phyloP scores from a whole-genome alignment of 2,329 filamentous ascomycete genomes.

The Botrytis byssoidea region DNA sequence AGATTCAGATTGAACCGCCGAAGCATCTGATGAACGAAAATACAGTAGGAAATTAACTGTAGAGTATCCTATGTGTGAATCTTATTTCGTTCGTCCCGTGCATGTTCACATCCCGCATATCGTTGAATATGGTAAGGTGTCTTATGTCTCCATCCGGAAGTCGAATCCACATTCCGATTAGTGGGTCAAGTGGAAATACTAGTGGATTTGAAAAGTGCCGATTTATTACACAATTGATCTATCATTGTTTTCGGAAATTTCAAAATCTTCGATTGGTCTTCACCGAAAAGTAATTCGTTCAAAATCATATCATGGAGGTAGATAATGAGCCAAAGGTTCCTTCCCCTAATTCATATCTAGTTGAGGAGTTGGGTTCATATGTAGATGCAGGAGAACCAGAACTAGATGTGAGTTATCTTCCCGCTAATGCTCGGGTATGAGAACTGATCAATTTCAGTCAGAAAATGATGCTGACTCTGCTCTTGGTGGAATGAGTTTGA shows the following conservation, averaged over 20 bases:
- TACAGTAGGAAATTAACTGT: neutral
- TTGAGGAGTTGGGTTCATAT: constrained; percentile 11
- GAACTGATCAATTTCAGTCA: neutral
- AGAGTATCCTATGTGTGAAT: neutral
- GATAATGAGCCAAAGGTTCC: neutral
- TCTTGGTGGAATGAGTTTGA: constrained; percentile 12
- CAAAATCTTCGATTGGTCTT: neutral
- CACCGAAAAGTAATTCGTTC: neutral
- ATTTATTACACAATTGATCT: neutral
- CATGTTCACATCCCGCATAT: neutral
- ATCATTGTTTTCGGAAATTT: neutral
- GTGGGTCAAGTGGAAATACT: neutral
- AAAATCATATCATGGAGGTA: neutral
- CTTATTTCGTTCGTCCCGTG: neutral
- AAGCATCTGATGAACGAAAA: neutral
- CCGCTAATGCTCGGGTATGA: neutral
- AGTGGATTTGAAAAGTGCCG: neutral
- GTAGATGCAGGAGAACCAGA: neutral
- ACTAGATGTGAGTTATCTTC: constrained; percentile 1
- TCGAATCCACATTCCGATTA: neutral
- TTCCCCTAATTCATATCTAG: neutral
- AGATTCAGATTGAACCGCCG: neutral
- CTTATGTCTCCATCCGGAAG: neutral
- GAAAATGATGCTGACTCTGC: constrained; percentile 1
- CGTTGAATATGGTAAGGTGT: neutral